phyloP scores from a whole-genome alignment of 169 alveolate genomes.

The Cryptosporidium baileyi region DNA sequence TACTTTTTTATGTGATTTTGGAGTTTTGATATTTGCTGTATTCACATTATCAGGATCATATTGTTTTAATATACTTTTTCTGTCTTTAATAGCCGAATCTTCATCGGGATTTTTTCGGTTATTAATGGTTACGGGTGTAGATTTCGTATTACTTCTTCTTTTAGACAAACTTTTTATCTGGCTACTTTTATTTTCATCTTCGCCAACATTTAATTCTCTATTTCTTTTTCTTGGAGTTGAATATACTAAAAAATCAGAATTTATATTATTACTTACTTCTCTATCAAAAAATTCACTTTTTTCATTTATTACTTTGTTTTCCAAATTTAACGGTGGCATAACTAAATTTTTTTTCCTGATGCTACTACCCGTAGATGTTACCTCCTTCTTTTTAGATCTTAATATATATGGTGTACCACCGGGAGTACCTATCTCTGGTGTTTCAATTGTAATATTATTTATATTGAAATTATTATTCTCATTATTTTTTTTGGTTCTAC shows the following conservation, averaged over 20 bases:
- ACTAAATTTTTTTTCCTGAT: not conserved
- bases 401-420: constrained; percentile 62
- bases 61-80: constrained; percentile 62
- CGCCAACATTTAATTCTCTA: not conserved
- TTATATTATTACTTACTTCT: not conserved
- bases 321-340: constrained; percentile 55
- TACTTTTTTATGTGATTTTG: constrained; percentile 63
- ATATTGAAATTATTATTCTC: not conserved
- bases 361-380: not conserved
- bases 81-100: constrained; percentile 26
- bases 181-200: not conserved
- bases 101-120: not conserved
- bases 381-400: constrained; percentile 42
- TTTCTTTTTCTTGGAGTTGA: constrained; percentile 35
- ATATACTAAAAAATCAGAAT: not conserved
- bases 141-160: constrained; percentile 7
- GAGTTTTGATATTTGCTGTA: constrained; percentile 51
- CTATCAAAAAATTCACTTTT: constrained; percentile 20
- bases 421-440: constrained; percentile 57
- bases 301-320: not conserved
- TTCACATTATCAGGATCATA: constrained; percentile 46
- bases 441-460: not conserved
- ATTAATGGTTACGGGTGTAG: not conserved
- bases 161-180: constrained; percentile 10
- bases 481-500: not conserved